These are phyloP conservation scores for Glycine soja DNA, from an alignment of 306 rosid species.

Conservation along the genomic window DNA sequence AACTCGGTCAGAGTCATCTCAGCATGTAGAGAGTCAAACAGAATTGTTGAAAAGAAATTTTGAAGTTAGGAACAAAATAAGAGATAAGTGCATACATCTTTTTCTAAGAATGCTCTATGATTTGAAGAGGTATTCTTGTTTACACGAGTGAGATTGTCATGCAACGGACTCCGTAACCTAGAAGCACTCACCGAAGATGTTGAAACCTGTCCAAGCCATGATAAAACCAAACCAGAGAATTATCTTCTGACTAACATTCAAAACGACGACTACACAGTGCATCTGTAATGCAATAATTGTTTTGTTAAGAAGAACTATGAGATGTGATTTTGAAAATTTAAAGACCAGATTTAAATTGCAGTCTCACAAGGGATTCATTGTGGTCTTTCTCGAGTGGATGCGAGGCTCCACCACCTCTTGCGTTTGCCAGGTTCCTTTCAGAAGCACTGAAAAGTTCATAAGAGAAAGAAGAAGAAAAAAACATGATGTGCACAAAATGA, in stretches of 20 bases:
- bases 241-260: not conserved
- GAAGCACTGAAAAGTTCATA: not conserved
- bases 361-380: slow-evolving; percentile 25
- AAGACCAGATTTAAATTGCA: not conserved
- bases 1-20: not conserved
- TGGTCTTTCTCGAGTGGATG: not conserved
- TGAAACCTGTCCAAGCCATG: slow-evolving; percentile 22
- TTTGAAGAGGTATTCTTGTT: slow-evolving; percentile 1
- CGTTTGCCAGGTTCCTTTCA: not conserved
- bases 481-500: not conserved
- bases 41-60: not conserved
- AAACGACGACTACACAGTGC: not conserved
- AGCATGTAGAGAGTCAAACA: not conserved
- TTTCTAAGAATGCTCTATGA: slow-evolving; percentile 16
- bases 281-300: not conserved
- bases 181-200: slow-evolving; percentile 12
- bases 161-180: slow-evolving; percentile 10
- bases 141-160: not conserved
- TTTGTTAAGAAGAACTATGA: not conserved
- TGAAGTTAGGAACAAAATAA: not conserved
- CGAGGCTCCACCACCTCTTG: not conserved
- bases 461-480: not conserved
- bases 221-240: not conserved
- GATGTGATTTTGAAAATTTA: not conserved
- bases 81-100: slow-evolving; percentile 8